Evolutionary conservation across 23 red algal species (phyloP), one percentile per base, ranked within the genome.

Genomic region (Gracilaria gracilis): DNA sequence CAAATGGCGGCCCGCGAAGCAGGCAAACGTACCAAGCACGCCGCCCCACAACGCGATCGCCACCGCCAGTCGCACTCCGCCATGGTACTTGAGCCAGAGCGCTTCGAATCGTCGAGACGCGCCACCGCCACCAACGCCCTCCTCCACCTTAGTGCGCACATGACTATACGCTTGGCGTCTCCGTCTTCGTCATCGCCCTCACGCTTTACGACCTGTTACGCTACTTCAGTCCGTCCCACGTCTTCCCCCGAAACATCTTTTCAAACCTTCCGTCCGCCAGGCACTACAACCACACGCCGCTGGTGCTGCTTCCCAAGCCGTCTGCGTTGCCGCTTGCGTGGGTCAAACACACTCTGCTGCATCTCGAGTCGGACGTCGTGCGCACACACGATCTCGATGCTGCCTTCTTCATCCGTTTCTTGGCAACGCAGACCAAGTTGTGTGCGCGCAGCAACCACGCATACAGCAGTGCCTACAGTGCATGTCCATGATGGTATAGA

Each of bases 311-410:
- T 0, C 82, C 70, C 67, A n/a, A 31, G 9, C 91, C 80, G 24
- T 38, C 61, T 3, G 39, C 35, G 33, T 62, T 32, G n/a, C 91
- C 81, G 16, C 81, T 94, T 17, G 44, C 91, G 11, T 75, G 80
- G 62, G 61, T 93, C 12, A 11, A 0, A 2, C 36, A 37, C 33
- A 79, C 81, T 46, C 70, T 79, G 20, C n/a, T 27, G 71, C 70
- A 76, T 49, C 51, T 11, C 1, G 40, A 61, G 36, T 17, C 17
- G 15, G 32, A 75, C n/a, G 58, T 35, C 81, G 29, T 94, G 14
- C 31, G 40, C 29, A 87, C 80, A 14, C 81, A 87, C 81, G 91
- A 69, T 0, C 82, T 95, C 19, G 93, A 95, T 62, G 93, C 53
- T 13, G 93, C 79, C 21, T 24, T 95, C 65, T 88, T 70, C 77